Base-by-base conservation (phyloP, 805 yeast genomes). In the Schwanniomyces sp. region DNA sequence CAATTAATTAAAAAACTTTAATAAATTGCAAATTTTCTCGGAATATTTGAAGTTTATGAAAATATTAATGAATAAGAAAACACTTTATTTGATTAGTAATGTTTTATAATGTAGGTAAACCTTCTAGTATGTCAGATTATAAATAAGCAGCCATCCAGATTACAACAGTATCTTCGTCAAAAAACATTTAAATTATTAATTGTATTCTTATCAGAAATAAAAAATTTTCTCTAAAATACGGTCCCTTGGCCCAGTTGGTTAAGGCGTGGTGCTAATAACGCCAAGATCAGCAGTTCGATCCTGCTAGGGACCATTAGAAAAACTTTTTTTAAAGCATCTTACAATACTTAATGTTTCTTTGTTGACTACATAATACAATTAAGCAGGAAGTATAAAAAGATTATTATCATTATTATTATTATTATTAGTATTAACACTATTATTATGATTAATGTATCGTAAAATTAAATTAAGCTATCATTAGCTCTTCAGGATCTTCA, bases 211-310 rank as follows among this genome's bases (percentile, higher is more conserved):
- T n/a, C n/a, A n/a, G n/a, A n/a, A n/a, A n/a, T n/a, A n/a, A n/a
- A n/a, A n/a, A n/a, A n/a, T n/a, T n/a, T n/a, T n/a, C n/a, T n/a
- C n/a, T n/a, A 21, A 21, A 21, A 4, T 21, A 21, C 5, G 76
- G 76, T 71, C 76, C 76, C 77, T 72, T 72, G 76, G 77, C 77
- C 77, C 72, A 72, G 77, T 72, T 72, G 76, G 78, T 72, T 71
- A 72, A 68, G 76, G 76, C 76, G 76, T 61, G 76, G 78, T 72
- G 78, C 76, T 72, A 72, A 72, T 72, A 72, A 72, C 76, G 75
- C 78, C 76, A 60, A 73, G 88, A 82, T 83, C 88, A 81, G 86
- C 88, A 80, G 88, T 83, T 83, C 88, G 88, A 83, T 82, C 88
- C 88, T 80, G 88, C 86, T 81, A 82, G 86, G 86, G 86, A 83